phyloP scores from a whole-genome alignment of 78 protist genomes.

The Pigoraptor vietnamica region DNA sequence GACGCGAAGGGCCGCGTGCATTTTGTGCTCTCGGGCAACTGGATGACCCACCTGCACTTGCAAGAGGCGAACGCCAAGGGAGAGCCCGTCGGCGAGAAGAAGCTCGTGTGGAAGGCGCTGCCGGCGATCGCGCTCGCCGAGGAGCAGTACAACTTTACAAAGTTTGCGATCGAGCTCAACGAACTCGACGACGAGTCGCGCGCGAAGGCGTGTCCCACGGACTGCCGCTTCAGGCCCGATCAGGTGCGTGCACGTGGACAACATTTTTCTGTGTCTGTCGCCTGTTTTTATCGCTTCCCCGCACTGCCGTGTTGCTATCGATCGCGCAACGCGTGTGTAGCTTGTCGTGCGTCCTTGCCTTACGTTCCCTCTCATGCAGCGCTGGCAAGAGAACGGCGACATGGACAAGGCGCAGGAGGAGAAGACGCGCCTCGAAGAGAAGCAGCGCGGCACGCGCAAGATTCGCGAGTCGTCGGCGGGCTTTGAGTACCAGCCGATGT shows the following conservation, averaged over 20 bases:
- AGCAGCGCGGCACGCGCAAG: conserved; percentile 8
- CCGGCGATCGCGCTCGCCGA: neutral
- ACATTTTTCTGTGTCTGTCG: neutral
- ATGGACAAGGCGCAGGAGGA: neutral
- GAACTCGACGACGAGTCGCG: neutral
- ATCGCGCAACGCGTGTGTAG: too few relatives aligned
- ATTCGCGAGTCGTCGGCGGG: neutral
- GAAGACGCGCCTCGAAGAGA: conserved; percentile 8
- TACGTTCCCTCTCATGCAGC: too few relatives aligned
- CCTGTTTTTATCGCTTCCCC: neutral
- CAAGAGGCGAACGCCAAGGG: neutral
- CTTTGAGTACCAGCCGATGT: neutral
- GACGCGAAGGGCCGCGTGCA: neutral
- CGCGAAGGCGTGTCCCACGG: conserved; percentile 1
- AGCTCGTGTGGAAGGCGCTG: neutral
- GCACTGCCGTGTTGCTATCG: neutral
- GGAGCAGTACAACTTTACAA: neutral
- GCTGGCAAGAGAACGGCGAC: conserved; percentile 9
- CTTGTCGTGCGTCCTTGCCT: too few relatives aligned
- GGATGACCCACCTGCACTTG: neutral
- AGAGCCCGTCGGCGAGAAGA: neutral
- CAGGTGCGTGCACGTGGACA: neutral
- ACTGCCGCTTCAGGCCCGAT: conserved; percentile 19
- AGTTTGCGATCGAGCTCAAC: neutral
- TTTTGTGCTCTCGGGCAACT: neutral